phyloP scores from a whole-genome alignment of 345 rosid genomes.

The Ceriops tagal region DNA sequence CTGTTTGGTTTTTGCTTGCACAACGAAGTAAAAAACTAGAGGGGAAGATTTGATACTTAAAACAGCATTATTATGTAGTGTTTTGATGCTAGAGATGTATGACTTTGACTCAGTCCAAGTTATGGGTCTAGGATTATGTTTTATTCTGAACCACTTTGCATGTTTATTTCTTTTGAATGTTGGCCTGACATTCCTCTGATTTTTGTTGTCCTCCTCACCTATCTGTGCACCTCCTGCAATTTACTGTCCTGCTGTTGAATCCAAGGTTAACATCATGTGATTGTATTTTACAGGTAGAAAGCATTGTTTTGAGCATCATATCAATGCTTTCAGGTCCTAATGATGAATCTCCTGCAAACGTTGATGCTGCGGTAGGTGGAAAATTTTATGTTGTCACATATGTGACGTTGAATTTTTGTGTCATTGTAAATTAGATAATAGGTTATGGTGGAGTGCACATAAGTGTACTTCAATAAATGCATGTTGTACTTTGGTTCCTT shows the following conservation, averaged over 20 bases:
- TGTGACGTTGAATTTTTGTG: not conserved
- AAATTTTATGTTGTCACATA: not conserved
- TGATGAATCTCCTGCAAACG: conserved; percentile 89
- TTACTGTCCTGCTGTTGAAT: not conserved
- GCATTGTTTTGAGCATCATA: conserved; percentile 80
- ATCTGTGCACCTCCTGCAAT: not conserved
- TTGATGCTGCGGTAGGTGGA: conserved; percentile 80
- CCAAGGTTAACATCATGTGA: not conserved
- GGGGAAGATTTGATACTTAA: not conserved
- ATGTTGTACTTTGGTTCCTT: too few relatives aligned
- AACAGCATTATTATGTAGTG: not conserved
- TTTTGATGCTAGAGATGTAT: not conserved
- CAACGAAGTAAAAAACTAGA: not conserved
- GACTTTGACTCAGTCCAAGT: not conserved
- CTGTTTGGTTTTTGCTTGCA: not conserved
- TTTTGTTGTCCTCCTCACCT: not conserved
- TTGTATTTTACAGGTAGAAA: conserved; percentile 58
- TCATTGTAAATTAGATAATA: not conserved
- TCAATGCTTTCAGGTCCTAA: conserved; percentile 91
- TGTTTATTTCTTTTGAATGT: not conserved
- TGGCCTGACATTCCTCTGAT: not conserved
- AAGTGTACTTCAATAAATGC: too few relatives aligned
- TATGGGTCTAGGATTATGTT: not conserved
- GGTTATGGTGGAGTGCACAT: not conserved
- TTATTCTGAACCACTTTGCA: not conserved